Percentiles rank a stretch among this genome's conserved stretches.
Evolutionary conservation across 257 asterid genomes (phyloP).

Genomic region (Solanum piurae): DNA sequence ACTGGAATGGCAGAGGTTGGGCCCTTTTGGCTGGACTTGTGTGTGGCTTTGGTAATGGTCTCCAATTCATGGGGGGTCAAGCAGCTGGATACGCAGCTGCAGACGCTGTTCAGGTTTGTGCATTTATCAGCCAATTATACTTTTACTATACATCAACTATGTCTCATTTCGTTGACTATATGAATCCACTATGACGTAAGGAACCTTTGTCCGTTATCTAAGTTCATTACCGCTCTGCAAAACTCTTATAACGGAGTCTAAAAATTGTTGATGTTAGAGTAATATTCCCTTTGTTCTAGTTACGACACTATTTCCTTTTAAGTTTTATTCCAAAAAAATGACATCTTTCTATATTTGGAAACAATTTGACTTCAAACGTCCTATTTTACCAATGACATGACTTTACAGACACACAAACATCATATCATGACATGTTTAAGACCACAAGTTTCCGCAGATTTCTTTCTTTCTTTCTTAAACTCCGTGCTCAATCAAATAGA

Average conservation of each 20-base stretch:
- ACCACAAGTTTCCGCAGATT: neutral
- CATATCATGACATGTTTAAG: neutral
- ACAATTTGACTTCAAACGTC: neutral
- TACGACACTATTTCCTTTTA: neutral
- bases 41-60: constrained; percentile 96
- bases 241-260: neutral
- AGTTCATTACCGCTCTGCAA: neutral
- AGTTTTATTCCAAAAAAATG: neutral
- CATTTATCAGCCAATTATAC: neutral
- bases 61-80: constrained; percentile 98
- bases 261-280: neutral
- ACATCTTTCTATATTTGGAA: neutral
- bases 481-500: neutral
- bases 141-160: neutral
- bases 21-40: constrained; percentile 80
- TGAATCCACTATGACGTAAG: neutral
- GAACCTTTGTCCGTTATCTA: neutral
- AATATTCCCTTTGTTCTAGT: neutral
- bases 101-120: constrained; percentile 88
- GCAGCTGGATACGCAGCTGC: constrained; percentile 99
- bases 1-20: constrained; percentile 90
- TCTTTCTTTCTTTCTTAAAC: neutral
- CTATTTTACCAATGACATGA: neutral
- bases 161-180: neutral
- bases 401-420: neutral